Conservation (phyloP, 345 rosid genomes). For the Melastoma malabathricum region DNA sequence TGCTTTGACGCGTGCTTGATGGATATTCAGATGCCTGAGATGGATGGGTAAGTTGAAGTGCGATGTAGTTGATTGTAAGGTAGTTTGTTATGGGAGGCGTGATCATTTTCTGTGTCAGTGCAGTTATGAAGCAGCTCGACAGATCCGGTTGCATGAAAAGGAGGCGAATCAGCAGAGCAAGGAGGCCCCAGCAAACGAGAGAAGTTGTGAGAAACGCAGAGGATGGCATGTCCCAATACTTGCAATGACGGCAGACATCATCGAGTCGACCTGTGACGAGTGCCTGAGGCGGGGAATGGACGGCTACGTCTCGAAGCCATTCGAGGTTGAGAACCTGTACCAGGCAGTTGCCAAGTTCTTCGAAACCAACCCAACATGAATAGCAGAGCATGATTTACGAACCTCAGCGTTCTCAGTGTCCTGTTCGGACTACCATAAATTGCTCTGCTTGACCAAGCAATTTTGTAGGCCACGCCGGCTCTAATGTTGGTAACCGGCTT, state of each 20-base stretch:
- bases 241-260: constrained; percentile 98
- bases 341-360: constrained; percentile 82
- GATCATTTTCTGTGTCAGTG: constrained; percentile 1
- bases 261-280: constrained; percentile 76
- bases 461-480: no score
- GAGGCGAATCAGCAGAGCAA: constrained; percentile 16
- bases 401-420: no score
- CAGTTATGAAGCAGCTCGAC: constrained; percentile 89
- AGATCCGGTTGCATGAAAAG: constrained; percentile 63
- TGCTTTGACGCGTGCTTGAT: constrained; percentile 90
- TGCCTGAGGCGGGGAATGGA: constrained; percentile 93
- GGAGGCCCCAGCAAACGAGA: neutral
- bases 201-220: constrained; percentile 3
- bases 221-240: constrained; percentile 74
- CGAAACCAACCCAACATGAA: constrained; percentile 26
- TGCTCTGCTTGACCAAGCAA: no score
- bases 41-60: constrained; percentile 66
- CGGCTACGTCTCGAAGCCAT: constrained; percentile 90
- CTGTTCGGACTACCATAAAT: no score
- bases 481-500: no score
- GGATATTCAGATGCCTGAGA: constrained; percentile 99
- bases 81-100: no score
- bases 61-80: neutral
- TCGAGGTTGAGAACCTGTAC: constrained; percentile 87
- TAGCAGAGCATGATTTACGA: no score